Evolutionary conservation across 2,329 filamentous ascomycete species (phyloP), one percentile per base, ranked within the genome.

Genomic region (Ophiosphaerella herpotricha): DNA sequence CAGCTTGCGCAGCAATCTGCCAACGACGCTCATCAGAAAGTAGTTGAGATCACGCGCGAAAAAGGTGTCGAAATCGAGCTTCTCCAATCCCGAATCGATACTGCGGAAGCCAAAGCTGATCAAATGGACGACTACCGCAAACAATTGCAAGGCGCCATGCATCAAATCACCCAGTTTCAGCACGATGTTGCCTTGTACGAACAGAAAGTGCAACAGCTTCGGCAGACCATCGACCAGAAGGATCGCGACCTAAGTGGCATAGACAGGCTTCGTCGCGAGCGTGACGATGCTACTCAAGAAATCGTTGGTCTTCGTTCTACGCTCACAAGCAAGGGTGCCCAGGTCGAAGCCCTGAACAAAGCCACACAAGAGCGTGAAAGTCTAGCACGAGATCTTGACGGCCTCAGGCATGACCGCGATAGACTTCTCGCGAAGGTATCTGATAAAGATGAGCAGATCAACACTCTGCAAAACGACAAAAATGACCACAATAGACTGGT

Each of bases 1-100:
- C 71, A 74, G 48, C 67, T 74, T 29, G 73, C 72, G 9, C 71
- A 74, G 49, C 73, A 75, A 48, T 71, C 72, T 47, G 71, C 72
- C 24, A 60, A 67, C 18, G 73, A 74, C 31, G 71, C 71, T 21
- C 70, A 64, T 12, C 68, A 75, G 39, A 71, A 71, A 46, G 65
- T 74, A 2, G 56, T 73, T 12, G 66, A 72, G 35, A 56, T 73
- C 14, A 67, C 68, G 8, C 65, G 70, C 26, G 70, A 74, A 47
- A 75, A 74, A 50, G 65, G 71, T 16, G 61, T 68, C n/a, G 71
- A 75, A 37, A 61, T 75, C 13, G 65, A 74, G 44, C 55, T 66
- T 13, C 60, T 75, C 1, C 70, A 71, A 39, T 63, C 68, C 1
- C 60, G 70, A 26, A 62, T 75, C 7, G 69, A 73, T 48, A 58